These are phyloP conservation scores for Blastobotrys peoriensis DNA, from an alignment of 805 yeast genomes.

Conservation along the genomic window DNA sequence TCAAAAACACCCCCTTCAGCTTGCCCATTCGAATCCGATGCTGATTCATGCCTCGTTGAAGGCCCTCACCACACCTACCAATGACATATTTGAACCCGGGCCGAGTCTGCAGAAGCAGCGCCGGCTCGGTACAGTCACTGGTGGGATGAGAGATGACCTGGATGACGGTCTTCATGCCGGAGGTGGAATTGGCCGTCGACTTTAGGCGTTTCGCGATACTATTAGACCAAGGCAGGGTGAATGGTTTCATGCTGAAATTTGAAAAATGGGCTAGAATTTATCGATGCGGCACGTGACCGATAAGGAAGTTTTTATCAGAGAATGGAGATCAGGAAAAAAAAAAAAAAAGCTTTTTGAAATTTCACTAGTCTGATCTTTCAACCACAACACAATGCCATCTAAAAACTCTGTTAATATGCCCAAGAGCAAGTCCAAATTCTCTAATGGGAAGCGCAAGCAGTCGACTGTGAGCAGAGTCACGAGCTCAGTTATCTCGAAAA, in stretches of 20 bases:
- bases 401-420: conserved; percentile 80
- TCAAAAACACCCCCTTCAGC: conserved; percentile 59
- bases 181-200: no score
- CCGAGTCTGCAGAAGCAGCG: conserved; percentile 40
- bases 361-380: neutral
- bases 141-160: conserved; percentile 36
- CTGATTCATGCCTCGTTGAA: conserved; percentile 69
- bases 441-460: neutral
- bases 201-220: no score
- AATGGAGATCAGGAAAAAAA: no score
- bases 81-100: conserved; percentile 56
- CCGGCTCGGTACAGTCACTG: conserved; percentile 44
- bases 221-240: no score
- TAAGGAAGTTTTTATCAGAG: no score
- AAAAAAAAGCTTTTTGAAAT: conserved; percentile 6
- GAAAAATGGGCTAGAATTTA: no score
- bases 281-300: no score
- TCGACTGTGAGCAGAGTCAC: conserved; percentile 33
- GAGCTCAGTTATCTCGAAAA: conserved; percentile 56
- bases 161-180: conserved; percentile 26
- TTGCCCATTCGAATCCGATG: conserved; percentile 51
- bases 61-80: conserved; percentile 81
- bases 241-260: no score
- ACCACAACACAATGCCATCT: conserved; percentile 54
- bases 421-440: conserved; percentile 37